These are phyloP conservation scores for Geotrichum cucujoidarum DNA, from an alignment of 1,139 yeast genomes.

Conservation along the genomic window DNA sequence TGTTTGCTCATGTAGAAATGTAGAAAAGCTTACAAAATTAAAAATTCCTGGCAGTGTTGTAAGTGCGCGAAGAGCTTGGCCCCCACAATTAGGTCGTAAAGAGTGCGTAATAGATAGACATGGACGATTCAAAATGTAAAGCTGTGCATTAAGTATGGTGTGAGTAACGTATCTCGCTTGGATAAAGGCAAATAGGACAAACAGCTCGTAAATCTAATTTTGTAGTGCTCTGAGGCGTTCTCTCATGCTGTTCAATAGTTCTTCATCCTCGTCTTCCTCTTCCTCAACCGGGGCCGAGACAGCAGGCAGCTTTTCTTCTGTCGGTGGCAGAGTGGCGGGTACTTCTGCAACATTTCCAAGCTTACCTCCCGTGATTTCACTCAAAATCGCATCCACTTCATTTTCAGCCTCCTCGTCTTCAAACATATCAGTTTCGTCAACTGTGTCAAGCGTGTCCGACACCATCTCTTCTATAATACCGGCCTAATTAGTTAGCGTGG, in stretches of 20 bases:
- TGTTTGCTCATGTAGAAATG: too few species aligned
- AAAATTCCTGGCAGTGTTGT: too few species aligned
- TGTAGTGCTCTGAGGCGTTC: conserved; percentile 84
- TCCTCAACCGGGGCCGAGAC: conserved; percentile 1
- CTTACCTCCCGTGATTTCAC: conserved; percentile 46
- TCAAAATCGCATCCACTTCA: conserved; percentile 56
- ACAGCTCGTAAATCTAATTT: conserved; percentile 40
- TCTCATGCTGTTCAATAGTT: conserved; percentile 77
- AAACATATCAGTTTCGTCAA: conserved; percentile 62
- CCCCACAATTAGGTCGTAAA: too few species aligned
- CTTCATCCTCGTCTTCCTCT: conserved; percentile 62
- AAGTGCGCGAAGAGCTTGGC: too few species aligned
- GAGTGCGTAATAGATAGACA: too few species aligned
- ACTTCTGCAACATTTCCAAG: conserved; percentile 42
- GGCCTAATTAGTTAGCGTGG: conserved; percentile 34
- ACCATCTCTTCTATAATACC: conserved; percentile 96
- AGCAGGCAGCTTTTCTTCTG: conserved; percentile 13
- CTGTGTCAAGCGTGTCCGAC: conserved; percentile 76
- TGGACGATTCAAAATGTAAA: too few species aligned
- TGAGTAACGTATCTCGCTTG: too few species aligned
- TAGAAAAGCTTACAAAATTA: too few species aligned
- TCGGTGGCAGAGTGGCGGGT: conserved; percentile 23
- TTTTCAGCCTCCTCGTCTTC: conserved; percentile 67
- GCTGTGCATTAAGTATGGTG: too few species aligned
- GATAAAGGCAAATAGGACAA: neutral